phyloP scores from a whole-genome alignment of 2,329 filamentous ascomycete species.

The Neurospora crassa region DNA sequence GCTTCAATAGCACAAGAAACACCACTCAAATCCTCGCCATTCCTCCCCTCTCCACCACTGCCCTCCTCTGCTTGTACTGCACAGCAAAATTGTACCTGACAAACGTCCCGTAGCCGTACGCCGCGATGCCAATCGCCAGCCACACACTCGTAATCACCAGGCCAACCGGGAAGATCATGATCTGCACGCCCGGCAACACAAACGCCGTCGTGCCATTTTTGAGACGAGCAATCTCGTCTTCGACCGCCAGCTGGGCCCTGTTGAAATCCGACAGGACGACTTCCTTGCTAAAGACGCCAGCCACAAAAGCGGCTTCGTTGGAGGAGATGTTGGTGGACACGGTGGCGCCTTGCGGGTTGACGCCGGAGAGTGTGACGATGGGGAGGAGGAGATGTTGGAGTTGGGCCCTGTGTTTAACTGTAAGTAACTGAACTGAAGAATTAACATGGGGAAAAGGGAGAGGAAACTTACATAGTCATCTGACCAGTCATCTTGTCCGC shows the following conservation, averaged over 20 bases:
- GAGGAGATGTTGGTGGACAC: constrained; percentile 57
- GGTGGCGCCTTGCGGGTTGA: constrained; percentile 36
- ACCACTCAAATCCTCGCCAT: constrained; percentile 20
- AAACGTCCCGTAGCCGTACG: constrained; percentile 55
- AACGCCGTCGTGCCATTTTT: constrained; percentile 50
- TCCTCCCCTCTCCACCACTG: constrained; percentile 28
- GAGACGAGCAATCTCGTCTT: constrained; percentile 34
- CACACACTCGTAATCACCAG: constrained; percentile 57
- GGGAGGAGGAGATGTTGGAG: constrained; percentile 59
- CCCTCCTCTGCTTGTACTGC: constrained; percentile 45
- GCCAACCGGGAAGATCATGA: constrained; percentile 62
- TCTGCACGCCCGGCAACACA: constrained; percentile 56
- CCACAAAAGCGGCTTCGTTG: constrained; percentile 62
- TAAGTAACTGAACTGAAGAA: background rate
- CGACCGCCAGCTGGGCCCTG: constrained; percentile 39
- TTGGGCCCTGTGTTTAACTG: constrained; percentile 32
- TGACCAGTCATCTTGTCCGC: constrained; percentile 39
- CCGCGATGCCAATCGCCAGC: constrained; percentile 44
- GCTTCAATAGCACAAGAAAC: too few species aligned
- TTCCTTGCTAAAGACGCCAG: constrained; percentile 56
- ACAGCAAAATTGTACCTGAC: constrained; percentile 58
- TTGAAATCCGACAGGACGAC: constrained; percentile 42
- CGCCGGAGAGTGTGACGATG: constrained; percentile 55
- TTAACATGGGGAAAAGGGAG: background rate
- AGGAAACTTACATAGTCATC: constrained; percentile 49